Base-by-base conservation (phyloP, 176 grass and related monocot genomes). In the Zoysia japonica region DNA sequence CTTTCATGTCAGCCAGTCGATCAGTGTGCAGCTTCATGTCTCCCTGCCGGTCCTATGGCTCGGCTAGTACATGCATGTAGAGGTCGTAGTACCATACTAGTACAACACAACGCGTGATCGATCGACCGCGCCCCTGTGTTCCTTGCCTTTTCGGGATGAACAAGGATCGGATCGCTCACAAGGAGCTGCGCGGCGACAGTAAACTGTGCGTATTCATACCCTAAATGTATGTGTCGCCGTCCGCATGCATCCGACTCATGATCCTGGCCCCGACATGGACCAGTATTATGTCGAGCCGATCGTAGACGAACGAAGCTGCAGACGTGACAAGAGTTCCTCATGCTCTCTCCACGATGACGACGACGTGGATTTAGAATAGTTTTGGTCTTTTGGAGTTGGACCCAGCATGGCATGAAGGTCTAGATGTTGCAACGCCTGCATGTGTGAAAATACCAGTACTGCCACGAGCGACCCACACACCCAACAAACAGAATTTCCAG, bases 291-390 rank as follows among this genome's bases (percentile, higher is more conserved):
- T 64, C 59, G 65, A 28, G 28, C 28, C 28, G 28, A 28, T 28
- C 28, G 28, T 65, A 54, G 42, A 76, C 19, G 37, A 15, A 36
- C 56, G 77, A 44, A 65, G 72, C 71, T 16, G 48, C 82, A 67
- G 11, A 77, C 44, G 60, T 56, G 87, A 77, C 87, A 68, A 79
- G 71, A 41, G 9, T 19, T 81, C 80, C 57, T 81, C 78, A 77
- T 89, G 52, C 64, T 63, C 44, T 74, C 40, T 75, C 47, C 62
- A 75, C 62, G 47, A n/a, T 76, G 65, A 65, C 65, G 77, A 28
- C 28, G 28, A 28, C 28, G 28, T 28, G 67, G 65, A 65, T 55
- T 69, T 80, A 50, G 60, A 54, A 28, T 28, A 28, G 28, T 28
- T 28, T 28, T 28, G 28, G 28, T 28, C 28, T 28, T 28, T 28